These are phyloP conservation scores for Fusarium dlaminii DNA, from an alignment of 2,329 filamentous ascomycete species.

Conservation along the genomic window DNA sequence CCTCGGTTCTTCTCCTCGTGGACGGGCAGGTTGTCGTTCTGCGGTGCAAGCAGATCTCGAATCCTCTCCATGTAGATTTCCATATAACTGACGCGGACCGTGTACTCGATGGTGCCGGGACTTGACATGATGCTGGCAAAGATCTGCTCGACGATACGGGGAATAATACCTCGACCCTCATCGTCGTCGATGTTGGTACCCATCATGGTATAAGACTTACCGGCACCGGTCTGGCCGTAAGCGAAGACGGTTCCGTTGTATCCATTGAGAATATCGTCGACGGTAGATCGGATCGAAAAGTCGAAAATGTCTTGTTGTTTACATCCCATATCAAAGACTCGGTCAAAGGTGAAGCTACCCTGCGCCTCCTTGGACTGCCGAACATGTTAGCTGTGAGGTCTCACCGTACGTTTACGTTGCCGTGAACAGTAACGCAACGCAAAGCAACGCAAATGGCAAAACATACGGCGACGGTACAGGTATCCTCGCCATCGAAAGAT, in stretches of 20 bases:
- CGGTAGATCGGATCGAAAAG: conserved; percentile 94
- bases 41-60: conserved; percentile 88
- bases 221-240: conserved; percentile 96
- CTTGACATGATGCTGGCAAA: conserved; percentile 94
- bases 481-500: conserved; percentile 86
- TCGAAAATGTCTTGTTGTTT: conserved; percentile 95
- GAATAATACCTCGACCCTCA: conserved; percentile 90
- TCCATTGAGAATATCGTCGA: conserved; percentile 97
- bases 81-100: conserved; percentile 99
- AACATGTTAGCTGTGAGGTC: conserved; percentile 35
- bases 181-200: conserved; percentile 87
- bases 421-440: neutral
- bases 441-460: neutral
- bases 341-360: conserved; percentile 94
- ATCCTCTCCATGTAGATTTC: conserved; percentile 99
- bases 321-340: conserved; percentile 94
- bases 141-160: conserved; percentile 96
- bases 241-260: conserved; percentile 99
- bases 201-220: conserved; percentile 98
- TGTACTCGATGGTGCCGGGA: conserved; percentile 95
- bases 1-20: conserved; percentile 97
- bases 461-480: conserved; percentile 84
- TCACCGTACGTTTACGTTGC: conserved; percentile 5
- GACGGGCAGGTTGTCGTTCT: conserved; percentile 96
- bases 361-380: conserved; percentile 81